phyloP scores from a whole-genome alignment of 2,329 filamentous ascomycete genomes.

The Venturiaceae sp. region DNA sequence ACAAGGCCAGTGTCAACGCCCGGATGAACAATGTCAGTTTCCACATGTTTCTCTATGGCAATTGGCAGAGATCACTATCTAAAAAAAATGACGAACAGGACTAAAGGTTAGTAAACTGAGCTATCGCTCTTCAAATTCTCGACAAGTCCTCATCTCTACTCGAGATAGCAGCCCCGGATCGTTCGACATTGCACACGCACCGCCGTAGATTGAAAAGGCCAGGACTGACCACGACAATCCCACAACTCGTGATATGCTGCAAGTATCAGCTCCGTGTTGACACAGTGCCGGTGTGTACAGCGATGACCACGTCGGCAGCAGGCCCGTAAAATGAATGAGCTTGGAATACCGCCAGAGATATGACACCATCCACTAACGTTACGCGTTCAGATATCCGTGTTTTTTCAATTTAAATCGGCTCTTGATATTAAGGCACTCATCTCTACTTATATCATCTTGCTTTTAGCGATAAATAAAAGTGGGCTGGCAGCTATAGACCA shows the following conservation, averaged over 20 bases:
- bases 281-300: not conserved
- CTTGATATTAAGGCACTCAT: not conserved
- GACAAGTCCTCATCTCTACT: not conserved
- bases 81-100: not conserved
- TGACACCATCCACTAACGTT: not conserved
- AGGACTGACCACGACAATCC: not conserved
- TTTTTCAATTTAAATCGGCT: not conserved
- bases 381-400: not conserved
- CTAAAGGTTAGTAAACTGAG: not conserved
- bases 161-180: too few species aligned
- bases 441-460: not conserved
- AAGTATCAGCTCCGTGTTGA: not conserved
- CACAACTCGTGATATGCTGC: not conserved
- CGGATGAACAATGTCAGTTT: not conserved
- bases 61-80: too few species aligned
- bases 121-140: not conserved
- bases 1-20: not conserved
- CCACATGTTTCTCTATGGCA: not conserved
- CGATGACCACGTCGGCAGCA: not conserved
- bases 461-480: not conserved
- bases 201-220: not conserved
- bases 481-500: not conserved
- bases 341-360: not conserved
- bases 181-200: not conserved
- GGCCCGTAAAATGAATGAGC: not conserved